These are phyloP conservation scores for Solanum sejunctum DNA, from an alignment of 257 asterid species.

Conservation along the genomic window DNA sequence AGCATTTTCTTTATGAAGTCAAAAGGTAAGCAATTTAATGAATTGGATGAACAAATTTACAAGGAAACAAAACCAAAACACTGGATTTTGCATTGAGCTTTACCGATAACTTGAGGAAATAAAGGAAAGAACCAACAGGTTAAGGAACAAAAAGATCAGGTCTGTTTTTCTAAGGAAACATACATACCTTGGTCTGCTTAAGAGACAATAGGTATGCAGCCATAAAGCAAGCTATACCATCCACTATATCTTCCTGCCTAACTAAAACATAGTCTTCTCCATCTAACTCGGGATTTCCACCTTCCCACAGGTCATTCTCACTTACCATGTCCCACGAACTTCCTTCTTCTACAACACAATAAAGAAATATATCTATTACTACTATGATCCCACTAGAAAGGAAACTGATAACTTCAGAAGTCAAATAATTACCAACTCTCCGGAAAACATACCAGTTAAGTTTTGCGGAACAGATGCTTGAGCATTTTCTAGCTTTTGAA, in stretches of 20 bases:
- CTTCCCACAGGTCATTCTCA: slow-evolving; percentile 87
- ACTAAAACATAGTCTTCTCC: slow-evolving; percentile 85
- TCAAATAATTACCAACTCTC: neutral
- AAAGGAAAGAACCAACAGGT: neutral
- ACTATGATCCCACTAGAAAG: neutral
- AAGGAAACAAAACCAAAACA: neutral
- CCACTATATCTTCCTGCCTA: slow-evolving; percentile 94
- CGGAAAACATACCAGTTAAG: slow-evolving; percentile 40
- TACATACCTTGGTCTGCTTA: slow-evolving; percentile 75
- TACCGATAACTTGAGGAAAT: neutral
- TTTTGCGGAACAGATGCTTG: slow-evolving; percentile 60
- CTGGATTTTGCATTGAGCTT: neutral
- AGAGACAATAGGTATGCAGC: slow-evolving; percentile 86
- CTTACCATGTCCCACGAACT: slow-evolving; percentile 92
- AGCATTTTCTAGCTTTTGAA: slow-evolving; percentile 71
- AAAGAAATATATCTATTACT: neutral
- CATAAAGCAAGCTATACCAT: slow-evolving; percentile 97
- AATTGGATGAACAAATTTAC: neutral
- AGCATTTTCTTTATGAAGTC: neutral
- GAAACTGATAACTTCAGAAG: neutral
- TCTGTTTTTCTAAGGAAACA: neutral
- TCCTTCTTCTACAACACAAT: slow-evolving; percentile 59
- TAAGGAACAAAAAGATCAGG: neutral
- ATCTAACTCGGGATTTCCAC: slow-evolving; percentile 41
- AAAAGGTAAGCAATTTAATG: neutral